phyloP scores from a whole-genome alignment of 345 rosid genomes.

The Pseudoturritis turrita region DNA sequence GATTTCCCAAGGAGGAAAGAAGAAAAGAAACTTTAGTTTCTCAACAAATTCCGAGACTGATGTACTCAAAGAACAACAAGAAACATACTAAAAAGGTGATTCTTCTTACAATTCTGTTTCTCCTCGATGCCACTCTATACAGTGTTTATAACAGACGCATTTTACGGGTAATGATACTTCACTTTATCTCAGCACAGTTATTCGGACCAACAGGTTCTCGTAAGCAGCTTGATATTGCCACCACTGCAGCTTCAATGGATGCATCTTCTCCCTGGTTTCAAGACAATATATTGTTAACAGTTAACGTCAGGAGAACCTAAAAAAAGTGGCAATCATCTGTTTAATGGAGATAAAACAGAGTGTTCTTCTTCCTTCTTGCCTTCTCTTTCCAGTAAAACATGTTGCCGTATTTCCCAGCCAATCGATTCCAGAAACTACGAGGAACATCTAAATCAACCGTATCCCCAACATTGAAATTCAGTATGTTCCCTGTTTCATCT shows the following conservation, averaged over 20 bases:
- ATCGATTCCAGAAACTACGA: conserved; percentile 73
- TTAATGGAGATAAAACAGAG: conserved; percentile 2
- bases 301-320: background rate
- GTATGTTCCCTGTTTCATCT: conserved; percentile 69
- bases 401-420: conserved; percentile 36
- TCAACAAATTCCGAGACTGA: background rate
- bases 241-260: conserved; percentile 83
- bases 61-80: too few species aligned
- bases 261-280: conserved; percentile 81
- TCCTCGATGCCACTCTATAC: background rate
- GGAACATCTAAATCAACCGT: conserved; percentile 76
- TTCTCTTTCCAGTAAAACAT: conserved; percentile 80
- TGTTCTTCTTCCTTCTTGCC: conserved; percentile 43
- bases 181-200: conserved; percentile 69
- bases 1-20: background rate
- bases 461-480: conserved; percentile 84
- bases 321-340: background rate
- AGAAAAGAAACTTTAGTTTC: background rate
- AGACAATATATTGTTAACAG: background rate
- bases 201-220: conserved; percentile 73
- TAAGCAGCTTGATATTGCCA: conserved; percentile 84
- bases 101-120: background rate
- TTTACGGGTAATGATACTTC: background rate
- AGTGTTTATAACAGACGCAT: background rate
- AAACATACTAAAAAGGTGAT: background rate